Conservation (phyloP, 2,329 filamentous ascomycete species). For the Xylaria digitata region DNA sequence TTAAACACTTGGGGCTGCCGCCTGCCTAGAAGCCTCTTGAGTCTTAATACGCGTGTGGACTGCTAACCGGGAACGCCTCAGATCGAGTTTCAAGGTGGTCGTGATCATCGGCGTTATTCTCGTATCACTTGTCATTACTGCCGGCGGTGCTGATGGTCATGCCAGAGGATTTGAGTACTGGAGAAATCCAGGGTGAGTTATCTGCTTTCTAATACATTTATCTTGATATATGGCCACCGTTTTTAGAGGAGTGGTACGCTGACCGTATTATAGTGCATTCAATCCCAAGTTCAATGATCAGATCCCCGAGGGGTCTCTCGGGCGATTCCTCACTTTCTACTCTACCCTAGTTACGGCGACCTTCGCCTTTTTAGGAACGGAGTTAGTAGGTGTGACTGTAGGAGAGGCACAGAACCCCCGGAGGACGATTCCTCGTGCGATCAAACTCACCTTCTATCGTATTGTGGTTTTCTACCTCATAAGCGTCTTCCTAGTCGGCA, state of each 20-base stretch:
- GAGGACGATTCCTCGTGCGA: slow-evolving; percentile 79
- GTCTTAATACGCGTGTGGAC: neutral
- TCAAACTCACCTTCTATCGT: slow-evolving; percentile 83
- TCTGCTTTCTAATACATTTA: neutral
- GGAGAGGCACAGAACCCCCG: slow-evolving; percentile 84
- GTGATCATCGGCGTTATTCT: slow-evolving; percentile 75
- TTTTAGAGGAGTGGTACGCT: neutral
- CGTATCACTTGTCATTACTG: slow-evolving; percentile 70
- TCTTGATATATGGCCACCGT: neutral
- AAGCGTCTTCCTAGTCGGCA: slow-evolving; percentile 78
- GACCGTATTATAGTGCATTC: slow-evolving; percentile 56
- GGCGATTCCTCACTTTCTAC: slow-evolving; percentile 73
- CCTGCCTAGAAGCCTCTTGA: no score
- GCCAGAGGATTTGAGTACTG: slow-evolving; percentile 75
- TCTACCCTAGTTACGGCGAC: slow-evolving; percentile 79
- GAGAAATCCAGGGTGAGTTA: slow-evolving; percentile 65
- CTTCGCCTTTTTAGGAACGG: slow-evolving; percentile 82
- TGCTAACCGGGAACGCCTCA: slow-evolving; percentile 23
- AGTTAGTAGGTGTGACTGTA: slow-evolving; percentile 81
- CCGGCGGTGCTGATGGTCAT: slow-evolving; percentile 72
- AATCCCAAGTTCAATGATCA: slow-evolving; percentile 61
- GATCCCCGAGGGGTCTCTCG: slow-evolving; percentile 56
- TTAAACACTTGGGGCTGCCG: neutral
- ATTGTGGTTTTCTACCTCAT: slow-evolving; percentile 84
- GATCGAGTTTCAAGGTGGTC: slow-evolving; percentile 73